phyloP scores from a whole-genome alignment of 164 flowering plant species.

The Kingdonia uniflora region DNA sequence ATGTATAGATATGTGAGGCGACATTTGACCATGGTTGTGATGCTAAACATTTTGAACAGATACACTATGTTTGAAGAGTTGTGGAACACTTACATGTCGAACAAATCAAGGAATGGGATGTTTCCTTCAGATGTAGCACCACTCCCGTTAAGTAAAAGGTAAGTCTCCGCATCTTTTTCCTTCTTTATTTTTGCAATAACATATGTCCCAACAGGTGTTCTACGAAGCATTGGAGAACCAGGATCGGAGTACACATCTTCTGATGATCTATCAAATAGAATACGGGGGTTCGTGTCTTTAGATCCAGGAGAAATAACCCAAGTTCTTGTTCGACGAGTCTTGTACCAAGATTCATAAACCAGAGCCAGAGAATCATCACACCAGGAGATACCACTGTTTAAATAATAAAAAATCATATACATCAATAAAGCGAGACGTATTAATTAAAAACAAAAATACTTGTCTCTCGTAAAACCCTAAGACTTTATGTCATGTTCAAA shows the following conservation, averaged over 20 bases:
- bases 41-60: neutral
- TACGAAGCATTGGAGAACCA: conserved; percentile 89
- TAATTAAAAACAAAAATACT: too few species aligned
- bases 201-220: conserved; percentile 76
- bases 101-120: conserved; percentile 88
- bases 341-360: conserved; percentile 95
- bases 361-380: conserved; percentile 90
- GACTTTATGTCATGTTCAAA: too few species aligned
- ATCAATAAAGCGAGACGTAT: neutral
- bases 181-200: conserved; percentile 80
- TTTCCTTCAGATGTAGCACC: conserved; percentile 98
- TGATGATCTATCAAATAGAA: conserved; percentile 89
- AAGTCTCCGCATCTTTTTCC: conserved; percentile 57
- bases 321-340: conserved; percentile 75
- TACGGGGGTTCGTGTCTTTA: conserved; percentile 52
- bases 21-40: neutral
- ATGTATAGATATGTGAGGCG: too few species aligned
- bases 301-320: conserved; percentile 87
- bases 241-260: conserved; percentile 99
- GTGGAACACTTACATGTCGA: conserved; percentile 69
- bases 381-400: conserved; percentile 83
- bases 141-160: conserved; percentile 69
- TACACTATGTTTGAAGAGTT: conserved; percentile 1
- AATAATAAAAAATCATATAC: neutral
- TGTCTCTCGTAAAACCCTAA: too few species aligned